These are phyloP conservation scores for Heterobasidion annosum DNA, from an alignment of 1,284 basidiomycete species.

Conservation along the genomic window DNA sequence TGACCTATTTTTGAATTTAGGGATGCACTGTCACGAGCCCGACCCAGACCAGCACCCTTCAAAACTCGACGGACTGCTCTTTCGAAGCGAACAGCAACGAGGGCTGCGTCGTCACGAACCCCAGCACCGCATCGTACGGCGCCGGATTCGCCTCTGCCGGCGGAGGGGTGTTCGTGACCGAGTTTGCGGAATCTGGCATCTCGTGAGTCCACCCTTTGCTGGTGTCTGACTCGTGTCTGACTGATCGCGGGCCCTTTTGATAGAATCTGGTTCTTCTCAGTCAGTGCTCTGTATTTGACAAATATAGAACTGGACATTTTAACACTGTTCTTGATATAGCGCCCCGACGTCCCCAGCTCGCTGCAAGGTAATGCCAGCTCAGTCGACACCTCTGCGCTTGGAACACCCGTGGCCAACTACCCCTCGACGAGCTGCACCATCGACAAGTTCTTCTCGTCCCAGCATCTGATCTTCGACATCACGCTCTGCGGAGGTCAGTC, in stretches of 20 bases:
- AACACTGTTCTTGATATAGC: constrained; percentile 18
- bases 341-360: constrained; percentile 45
- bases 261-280: constrained; percentile 71
- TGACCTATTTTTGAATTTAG: constrained; percentile 10
- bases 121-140: constrained; percentile 50
- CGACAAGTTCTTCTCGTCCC: constrained; percentile 50
- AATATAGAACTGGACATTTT: background rate
- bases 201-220: constrained; percentile 33
- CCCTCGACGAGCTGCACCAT: constrained; percentile 52
- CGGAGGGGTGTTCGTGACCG: constrained; percentile 69
- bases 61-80: constrained; percentile 56
- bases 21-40: constrained; percentile 48
- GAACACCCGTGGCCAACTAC: constrained; percentile 64
- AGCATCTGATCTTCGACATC: constrained; percentile 66
- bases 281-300: constrained; percentile 18
- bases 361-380: constrained; percentile 43
- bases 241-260: background rate
- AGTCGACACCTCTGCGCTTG: constrained; percentile 58
- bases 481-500: constrained; percentile 64
- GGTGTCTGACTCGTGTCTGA: background rate
- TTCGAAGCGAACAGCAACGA: constrained; percentile 43
- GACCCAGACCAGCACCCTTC: constrained; percentile 38
- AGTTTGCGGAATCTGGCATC: constrained; percentile 55
- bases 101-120: constrained; percentile 54
- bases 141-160: constrained; percentile 50